Evolutionary conservation across 2,329 filamentous ascomycete species (phyloP), one percentile per base, ranked within the genome.

Genomic region (Botrytis cinerea): DNA sequence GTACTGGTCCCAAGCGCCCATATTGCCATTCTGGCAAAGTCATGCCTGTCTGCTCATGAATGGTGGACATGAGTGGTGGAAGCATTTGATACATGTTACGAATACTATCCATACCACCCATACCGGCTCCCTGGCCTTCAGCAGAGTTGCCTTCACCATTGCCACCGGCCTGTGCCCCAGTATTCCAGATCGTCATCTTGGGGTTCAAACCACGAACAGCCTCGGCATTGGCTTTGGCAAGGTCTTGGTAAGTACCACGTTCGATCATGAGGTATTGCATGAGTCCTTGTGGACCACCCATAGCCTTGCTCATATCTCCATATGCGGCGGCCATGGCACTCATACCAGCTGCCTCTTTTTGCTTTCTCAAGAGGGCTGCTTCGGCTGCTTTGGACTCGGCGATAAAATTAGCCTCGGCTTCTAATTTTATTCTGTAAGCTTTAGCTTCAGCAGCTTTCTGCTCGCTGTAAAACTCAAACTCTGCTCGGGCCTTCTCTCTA

Each of bases 161-260:
- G 28, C 75, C 73, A 6, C 78, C 79, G 62, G 78, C 78, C 69
- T 87, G 84, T 67, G 83, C 81, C 61, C 92, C 92, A 14, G 93
- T 97, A 81, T 93, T 96, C 94, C 93, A 97, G 40, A 95, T 90
- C 75, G 91, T 94, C 84, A 97, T 96, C 90, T 97, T 97, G 76
- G 94, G 94, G 81, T 94, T 88, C 77, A 97, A 83, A 40, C 93
- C 93, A 70, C 89, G 86, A 80, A 97, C 89, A 46, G 93, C 93
- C 46, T 86, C 81, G 64, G 92, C 93, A 78, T 97, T 97, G 68
- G 92, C 93, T 78, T 91, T 87, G 73, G 93, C 93, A 68, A 97
- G 87, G 78, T 91, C 87, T 80, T 93, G 88, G 82, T 93, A 95
- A 0, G 91, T 93, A 78, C 91, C 91, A 82, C 91, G 91, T 84